phyloP scores from a whole-genome alignment of 177 flowering plant species.

The Vitis hybrid region DNA sequence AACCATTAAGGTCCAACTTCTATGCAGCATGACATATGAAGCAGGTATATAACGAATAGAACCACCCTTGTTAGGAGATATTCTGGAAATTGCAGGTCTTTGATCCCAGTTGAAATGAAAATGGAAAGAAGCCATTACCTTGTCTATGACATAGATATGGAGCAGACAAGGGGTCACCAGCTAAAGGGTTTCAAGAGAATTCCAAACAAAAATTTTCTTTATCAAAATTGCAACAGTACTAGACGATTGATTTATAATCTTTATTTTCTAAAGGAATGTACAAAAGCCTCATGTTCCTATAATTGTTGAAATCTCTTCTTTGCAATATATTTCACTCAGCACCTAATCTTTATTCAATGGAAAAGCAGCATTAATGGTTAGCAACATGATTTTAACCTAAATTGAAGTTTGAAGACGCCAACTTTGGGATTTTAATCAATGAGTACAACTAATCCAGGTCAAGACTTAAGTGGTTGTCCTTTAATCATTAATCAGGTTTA shows the following conservation, averaged over 20 bases:
- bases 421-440: neutral
- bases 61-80: too few relatives aligned
- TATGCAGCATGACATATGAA: neutral
- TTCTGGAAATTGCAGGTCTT: too few relatives aligned
- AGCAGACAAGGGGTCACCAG: neutral
- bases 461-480: neutral
- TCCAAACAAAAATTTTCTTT: neutral
- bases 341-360: neutral
- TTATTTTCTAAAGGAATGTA: neutral
- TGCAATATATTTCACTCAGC: neutral
- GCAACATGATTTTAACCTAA: neutral
- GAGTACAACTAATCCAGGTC: neutral
- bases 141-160: neutral
- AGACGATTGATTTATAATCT: neutral
- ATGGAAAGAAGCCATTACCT: neutral
- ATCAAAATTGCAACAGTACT: neutral
- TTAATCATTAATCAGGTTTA: neutral
- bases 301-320: too few relatives aligned
- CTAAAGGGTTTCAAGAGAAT: neutral
- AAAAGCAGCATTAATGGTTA: neutral
- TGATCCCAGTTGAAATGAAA: too few relatives aligned
- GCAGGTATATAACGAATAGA: neutral
- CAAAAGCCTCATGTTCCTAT: too few relatives aligned
- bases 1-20: neutral
- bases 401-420: neutral